Base-by-base conservation (phyloP, 192 early-diverging fungal species). In the Rhizoclosmatium sp. region DNA sequence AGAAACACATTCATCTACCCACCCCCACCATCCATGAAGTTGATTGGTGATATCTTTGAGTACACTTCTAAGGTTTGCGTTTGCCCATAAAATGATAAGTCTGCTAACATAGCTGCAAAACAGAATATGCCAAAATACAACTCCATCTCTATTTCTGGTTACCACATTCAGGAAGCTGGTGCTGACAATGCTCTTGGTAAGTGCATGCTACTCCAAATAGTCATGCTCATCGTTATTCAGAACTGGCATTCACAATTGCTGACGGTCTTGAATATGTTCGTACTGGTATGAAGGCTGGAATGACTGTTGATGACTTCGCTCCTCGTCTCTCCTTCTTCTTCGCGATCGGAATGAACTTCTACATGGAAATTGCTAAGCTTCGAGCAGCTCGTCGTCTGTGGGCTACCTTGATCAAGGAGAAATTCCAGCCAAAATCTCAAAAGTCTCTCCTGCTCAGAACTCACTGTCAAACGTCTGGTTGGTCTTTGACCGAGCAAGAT, bases 1-100 rank as follows among this genome's bases (percentile, higher is more conserved):
- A 91, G 95, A 66, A 96, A 96, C 81, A 95, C 94, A 16, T 96
- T 96, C 83, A 95, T 96, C 70, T 96, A 96, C 71, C 95, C 95
- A n/a, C 95, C 94, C 0, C 90, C 92, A 67, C 93, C 94, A 31
- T 94, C 93, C 39, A 96, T 96, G 94, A 92, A 89, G 82, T 85
- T 95, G 75, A 95, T 96, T 77, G 93, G 93, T 69, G 95, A 96
- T 70, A 96, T 96, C 77, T 96, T 96, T 76, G 89, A 94, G 48
- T 96, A 90, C 85, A 95, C 92, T n/a, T 78, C 95, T 47, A 83
- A 90, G 87, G 89, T 90, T 64, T 19, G 69, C 51, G 40, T 14
- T 56, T 73, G 12, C 46, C 14, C 69, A 41, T 42, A 59, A 45
- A 44, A 64, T n/a, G 3, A 76, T 47, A 41, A 47, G 0, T 23